phyloP scores from a whole-genome alignment of 345 rosid genomes.

The Kernera saxatilis region DNA sequence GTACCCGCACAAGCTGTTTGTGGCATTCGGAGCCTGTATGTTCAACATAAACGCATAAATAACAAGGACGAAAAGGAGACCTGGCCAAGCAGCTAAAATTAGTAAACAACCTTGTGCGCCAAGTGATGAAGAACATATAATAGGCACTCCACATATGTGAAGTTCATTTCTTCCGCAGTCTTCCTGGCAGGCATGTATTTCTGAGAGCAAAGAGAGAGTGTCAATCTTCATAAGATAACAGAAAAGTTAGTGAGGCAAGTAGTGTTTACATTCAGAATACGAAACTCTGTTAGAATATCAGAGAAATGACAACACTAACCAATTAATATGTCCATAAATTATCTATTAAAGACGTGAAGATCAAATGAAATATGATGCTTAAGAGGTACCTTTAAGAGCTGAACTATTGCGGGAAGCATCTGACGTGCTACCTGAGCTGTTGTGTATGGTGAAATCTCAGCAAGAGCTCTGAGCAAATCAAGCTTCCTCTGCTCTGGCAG shows the following conservation, averaged over 20 bases:
- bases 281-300: background rate
- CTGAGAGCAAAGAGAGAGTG: slow-evolving; percentile 37
- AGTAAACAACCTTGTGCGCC: slow-evolving; percentile 66
- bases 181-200: slow-evolving; percentile 83
- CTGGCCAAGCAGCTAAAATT: background rate
- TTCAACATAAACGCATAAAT: slow-evolving; percentile 24
- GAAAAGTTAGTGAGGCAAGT: background rate
- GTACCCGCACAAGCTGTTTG: slow-evolving; percentile 87
- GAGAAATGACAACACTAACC: background rate
- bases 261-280: background rate
- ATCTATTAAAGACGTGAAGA: background rate
- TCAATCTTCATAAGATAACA: background rate
- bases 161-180: slow-evolving; percentile 83
- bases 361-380: background rate
- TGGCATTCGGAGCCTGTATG: slow-evolving; percentile 89
- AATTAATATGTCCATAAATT: background rate
- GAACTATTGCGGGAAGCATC: slow-evolving; percentile 74
- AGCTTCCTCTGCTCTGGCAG: slow-evolving; percentile 88
- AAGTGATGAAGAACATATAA: slow-evolving; percentile 74
- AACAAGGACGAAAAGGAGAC: background rate
- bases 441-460: slow-evolving; percentile 77
- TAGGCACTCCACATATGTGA: slow-evolving; percentile 82
- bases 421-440: slow-evolving; percentile 78
- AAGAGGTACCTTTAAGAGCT: slow-evolving; percentile 60
- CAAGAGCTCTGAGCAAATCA: slow-evolving; percentile 75